These are phyloP conservation scores for Sporothrix luriei DNA, from an alignment of 2,329 filamentous ascomycete genomes.

Conservation along the genomic window DNA sequence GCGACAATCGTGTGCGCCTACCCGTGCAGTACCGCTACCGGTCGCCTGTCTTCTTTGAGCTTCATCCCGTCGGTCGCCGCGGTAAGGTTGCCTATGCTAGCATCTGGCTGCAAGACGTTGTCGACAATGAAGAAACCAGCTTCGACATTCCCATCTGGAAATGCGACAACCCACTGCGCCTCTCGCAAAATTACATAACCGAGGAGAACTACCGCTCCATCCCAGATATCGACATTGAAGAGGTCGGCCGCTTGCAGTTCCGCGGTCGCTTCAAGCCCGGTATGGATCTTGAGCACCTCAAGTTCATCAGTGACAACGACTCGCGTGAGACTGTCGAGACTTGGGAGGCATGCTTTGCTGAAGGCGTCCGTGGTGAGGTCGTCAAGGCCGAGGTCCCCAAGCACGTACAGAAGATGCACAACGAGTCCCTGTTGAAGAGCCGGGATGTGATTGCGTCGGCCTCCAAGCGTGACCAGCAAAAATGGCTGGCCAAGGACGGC, in stretches of 20 bases:
- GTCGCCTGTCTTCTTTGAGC: constrained; percentile 86
- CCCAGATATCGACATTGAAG: constrained; percentile 74
- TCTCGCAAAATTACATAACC: constrained; percentile 92
- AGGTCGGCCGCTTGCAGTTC: constrained; percentile 82
- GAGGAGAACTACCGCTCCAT: constrained; percentile 70
- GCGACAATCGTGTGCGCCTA: constrained; percentile 61
- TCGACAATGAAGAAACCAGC: constrained; percentile 74
- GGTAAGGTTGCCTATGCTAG: constrained; percentile 73
- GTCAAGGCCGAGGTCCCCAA: constrained; percentile 75
- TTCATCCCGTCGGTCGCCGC: constrained; percentile 70
- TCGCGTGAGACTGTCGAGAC: constrained; percentile 90
- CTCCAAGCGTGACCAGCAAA: constrained; percentile 69
- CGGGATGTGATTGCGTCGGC: constrained; percentile 78
- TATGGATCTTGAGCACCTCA: constrained; percentile 81
- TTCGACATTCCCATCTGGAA: constrained; percentile 92
- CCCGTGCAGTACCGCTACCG: constrained; percentile 90
- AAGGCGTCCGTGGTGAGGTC: constrained; percentile 74
- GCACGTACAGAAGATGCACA: constrained; percentile 73
- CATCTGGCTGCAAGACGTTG: constrained; percentile 82
- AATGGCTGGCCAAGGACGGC: constrained; percentile 78
- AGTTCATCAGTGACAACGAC: constrained; percentile 83
- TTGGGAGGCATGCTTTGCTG: constrained; percentile 88
- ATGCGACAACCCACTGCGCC: constrained; percentile 70
- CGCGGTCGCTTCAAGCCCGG: constrained; percentile 82
- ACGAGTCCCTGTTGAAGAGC: constrained; percentile 75